Conservation (phyloP, 2,329 filamentous ascomycete species). For the Aspergillus uvarum region DNA sequence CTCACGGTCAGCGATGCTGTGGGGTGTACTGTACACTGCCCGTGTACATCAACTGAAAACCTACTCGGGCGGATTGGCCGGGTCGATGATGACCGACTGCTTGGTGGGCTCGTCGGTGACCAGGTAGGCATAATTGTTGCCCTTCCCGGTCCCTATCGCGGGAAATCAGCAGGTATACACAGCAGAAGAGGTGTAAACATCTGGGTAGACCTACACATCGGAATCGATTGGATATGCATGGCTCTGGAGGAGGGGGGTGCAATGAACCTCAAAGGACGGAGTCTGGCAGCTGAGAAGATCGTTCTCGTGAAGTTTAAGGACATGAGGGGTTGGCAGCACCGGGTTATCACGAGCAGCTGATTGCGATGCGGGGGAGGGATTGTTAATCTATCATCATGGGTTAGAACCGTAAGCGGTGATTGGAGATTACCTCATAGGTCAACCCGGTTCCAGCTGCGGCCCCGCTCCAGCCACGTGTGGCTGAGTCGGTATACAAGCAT, state of each 20-base stretch:
- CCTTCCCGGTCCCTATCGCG: slow-evolving; percentile 36
- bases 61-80: slow-evolving; percentile 52
- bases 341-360: neutral
- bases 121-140: slow-evolving; percentile 55
- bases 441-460: no score
- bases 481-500: neutral
- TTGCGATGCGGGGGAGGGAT: slow-evolving; percentile 12
- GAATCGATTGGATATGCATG: slow-evolving; percentile 56
- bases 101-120: slow-evolving; percentile 52
- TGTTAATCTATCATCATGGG: neutral
- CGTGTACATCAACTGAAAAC: slow-evolving; percentile 17
- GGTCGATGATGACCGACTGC: slow-evolving; percentile 53
- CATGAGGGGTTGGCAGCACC: neutral
- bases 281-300: slow-evolving; percentile 20
- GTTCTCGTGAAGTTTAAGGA: slow-evolving; percentile 34
- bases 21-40: neutral
- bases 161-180: neutral
- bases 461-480: neutral
- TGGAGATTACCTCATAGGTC: slow-evolving; percentile 15
- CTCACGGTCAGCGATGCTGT: neutral
- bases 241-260: slow-evolving; percentile 21
- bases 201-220: slow-evolving; percentile 48
- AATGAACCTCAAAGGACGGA: slow-evolving; percentile 8
- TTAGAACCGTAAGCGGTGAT: slow-evolving; percentile 3
- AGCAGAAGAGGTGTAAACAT: neutral